Conservation (phyloP, 371 early-diverging fungal genomes). For the Lichtheimia hyalospora region DNA sequence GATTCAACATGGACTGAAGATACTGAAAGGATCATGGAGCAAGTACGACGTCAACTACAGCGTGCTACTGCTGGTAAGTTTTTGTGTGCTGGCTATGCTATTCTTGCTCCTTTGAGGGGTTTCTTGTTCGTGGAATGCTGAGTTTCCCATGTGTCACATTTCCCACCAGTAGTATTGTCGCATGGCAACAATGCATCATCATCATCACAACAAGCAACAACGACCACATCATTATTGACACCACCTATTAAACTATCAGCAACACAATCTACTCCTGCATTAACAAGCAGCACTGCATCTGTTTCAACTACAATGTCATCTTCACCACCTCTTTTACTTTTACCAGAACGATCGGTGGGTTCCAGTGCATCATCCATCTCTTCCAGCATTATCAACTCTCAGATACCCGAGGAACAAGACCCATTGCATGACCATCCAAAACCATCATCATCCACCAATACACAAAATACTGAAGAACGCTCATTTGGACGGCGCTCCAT, state of each 20-base stretch:
- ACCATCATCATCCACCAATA: no score
- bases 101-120: no score
- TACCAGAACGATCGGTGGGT: background rate
- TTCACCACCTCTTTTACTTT: background rate
- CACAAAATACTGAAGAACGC: background rate
- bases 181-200: background rate
- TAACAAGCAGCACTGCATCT: slow-evolving; percentile 1
- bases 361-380: background rate
- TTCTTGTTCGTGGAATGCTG: no score
- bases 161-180: background rate
- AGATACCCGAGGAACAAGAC: background rate
- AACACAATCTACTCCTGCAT: slow-evolving; percentile 6
- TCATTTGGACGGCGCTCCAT: slow-evolving; percentile 1
- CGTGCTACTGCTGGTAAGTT: slow-evolving; percentile 5
- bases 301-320: slow-evolving; percentile 1
- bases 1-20: slow-evolving; percentile 22
- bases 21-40: slow-evolving; percentile 23
- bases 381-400: background rate
- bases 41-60: slow-evolving; percentile 26
- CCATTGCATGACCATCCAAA: no score
- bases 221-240: background rate
- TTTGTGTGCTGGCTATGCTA: no score
- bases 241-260: slow-evolving; percentile 1
- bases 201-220: background rate
- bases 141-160: background rate